phyloP scores from a whole-genome alignment of 768 basidiomycete species.

The Crassisporium funariophilum region DNA sequence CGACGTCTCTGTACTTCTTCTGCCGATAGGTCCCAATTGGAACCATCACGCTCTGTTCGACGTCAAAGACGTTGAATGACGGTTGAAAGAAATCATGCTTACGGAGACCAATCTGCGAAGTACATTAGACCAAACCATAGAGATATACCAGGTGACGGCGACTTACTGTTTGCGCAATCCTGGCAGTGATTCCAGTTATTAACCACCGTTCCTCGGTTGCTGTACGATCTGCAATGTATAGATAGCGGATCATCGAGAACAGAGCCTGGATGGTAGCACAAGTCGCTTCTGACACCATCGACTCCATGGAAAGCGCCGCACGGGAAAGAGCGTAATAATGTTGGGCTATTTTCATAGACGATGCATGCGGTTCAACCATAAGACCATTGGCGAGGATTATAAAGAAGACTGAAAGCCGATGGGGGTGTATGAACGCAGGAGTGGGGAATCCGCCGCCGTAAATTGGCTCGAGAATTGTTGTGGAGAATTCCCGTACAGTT shows the following conservation, averaged over 20 bases:
- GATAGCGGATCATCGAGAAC: conserved; percentile 44
- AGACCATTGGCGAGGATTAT: conserved; percentile 49
- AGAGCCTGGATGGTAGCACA: conserved; percentile 50
- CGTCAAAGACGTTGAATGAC: not conserved
- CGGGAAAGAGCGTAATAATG: conserved; percentile 50
- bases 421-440: conserved; percentile 42
- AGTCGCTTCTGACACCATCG: conserved; percentile 46
- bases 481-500: conserved; percentile 41
- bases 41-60: conserved; percentile 50
- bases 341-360: conserved; percentile 33
- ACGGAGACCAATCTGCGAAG: conserved; percentile 53
- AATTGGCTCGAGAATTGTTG: conserved; percentile 41
- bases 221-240: conserved; percentile 43
- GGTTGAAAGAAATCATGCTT: conserved; percentile 23
- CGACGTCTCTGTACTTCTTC: conserved; percentile 51
- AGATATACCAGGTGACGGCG: conserved; percentile 1
- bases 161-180: conserved; percentile 48
- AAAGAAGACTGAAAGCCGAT: conserved; percentile 55
- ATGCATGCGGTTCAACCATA: conserved; percentile 44
- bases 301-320: conserved; percentile 48
- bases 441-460: conserved; percentile 37
- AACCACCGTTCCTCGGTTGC: conserved; percentile 52
- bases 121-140: not conserved
- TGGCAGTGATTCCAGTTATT: conserved; percentile 43
- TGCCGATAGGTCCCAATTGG: conserved; percentile 45